Evolutionary conservation across 495 filamentous ascomycete genomes (phyloP).

Genomic region (Xylaria grammica): DNA sequence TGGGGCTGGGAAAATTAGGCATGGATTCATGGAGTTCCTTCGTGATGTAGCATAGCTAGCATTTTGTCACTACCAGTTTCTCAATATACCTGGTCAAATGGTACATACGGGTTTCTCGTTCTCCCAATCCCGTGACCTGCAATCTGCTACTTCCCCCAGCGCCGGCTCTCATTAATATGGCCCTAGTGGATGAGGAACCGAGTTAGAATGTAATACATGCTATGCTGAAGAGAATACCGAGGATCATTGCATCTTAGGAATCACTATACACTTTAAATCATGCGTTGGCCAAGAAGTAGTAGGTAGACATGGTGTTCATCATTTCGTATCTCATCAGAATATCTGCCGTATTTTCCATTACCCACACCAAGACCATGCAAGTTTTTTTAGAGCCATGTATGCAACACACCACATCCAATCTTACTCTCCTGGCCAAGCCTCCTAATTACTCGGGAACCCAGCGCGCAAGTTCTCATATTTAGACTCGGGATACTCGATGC

Average conservation of each 20-base stretch:
- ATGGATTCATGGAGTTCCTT: conserved; percentile 27
- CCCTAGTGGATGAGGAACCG: too few relatives aligned
- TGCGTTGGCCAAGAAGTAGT: too few relatives aligned
- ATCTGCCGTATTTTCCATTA: background rate
- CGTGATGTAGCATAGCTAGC: conserved; percentile 29
- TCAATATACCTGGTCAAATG: conserved; percentile 29
- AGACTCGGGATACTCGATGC: conserved; percentile 70
- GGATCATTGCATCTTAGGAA: too few relatives aligned
- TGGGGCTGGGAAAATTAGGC: conserved; percentile 34
- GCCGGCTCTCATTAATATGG: too few relatives aligned
- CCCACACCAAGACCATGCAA: background rate
- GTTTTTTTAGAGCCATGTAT: background rate
- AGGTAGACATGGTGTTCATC: background rate
- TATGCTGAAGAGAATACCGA: too few relatives aligned
- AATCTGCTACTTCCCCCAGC: too few relatives aligned
- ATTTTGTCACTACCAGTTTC: conserved; percentile 24
- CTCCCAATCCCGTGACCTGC: background rate
- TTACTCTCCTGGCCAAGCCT: background rate
- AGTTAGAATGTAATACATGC: too few relatives aligned
- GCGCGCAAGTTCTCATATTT: conserved; percentile 81
- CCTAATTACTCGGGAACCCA: conserved; percentile 55
- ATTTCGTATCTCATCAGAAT: conserved; percentile 9
- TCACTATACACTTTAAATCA: background rate
- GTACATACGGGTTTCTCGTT: background rate
- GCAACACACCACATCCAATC: background rate